phyloP scores from a whole-genome alignment of 164 flowering plant species.

The Vitis amurensis region DNA sequence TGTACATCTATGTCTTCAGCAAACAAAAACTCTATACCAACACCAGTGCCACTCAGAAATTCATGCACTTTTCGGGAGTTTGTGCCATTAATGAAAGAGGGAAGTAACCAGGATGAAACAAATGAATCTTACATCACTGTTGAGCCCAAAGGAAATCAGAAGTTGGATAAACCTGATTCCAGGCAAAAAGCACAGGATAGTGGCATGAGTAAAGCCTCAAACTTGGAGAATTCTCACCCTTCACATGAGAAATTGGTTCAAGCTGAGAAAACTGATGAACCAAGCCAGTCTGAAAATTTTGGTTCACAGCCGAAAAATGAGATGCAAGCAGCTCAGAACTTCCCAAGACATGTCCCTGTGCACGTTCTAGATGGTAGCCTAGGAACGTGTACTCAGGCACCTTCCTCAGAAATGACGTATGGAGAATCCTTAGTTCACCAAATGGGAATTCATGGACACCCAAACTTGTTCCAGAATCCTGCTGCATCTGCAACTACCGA shows the following conservation, averaged over 20 bases:
- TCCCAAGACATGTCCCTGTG: slow-evolving; percentile 71
- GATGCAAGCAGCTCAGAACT: slow-evolving; percentile 39
- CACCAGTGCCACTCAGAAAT: slow-evolving; percentile 22
- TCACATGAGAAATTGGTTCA: slow-evolving; percentile 25
- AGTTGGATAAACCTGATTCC: slow-evolving; percentile 22
- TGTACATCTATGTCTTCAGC: slow-evolving; percentile 43
- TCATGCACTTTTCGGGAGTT: slow-evolving; percentile 42
- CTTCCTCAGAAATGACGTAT: slow-evolving; percentile 27
- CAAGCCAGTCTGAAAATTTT: neutral
- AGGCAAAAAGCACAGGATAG: slow-evolving; percentile 29
- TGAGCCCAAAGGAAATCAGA: slow-evolving; percentile 25
- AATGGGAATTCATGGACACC: slow-evolving; percentile 25
- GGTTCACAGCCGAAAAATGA: slow-evolving; percentile 33
- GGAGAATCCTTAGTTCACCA: slow-evolving; percentile 42
- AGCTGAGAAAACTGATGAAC: slow-evolving; percentile 22
- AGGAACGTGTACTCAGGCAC: slow-evolving; percentile 30
- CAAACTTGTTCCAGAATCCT: slow-evolving; percentile 28
- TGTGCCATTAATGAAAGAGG: slow-evolving; percentile 41
- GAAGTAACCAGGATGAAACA: slow-evolving; percentile 18
- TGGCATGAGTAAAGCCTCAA: slow-evolving; percentile 24
- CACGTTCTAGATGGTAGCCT: slow-evolving; percentile 57
- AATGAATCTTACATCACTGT: slow-evolving; percentile 34
- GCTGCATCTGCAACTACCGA: slow-evolving; percentile 45
- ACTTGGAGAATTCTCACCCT: slow-evolving; percentile 18
- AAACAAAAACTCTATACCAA: slow-evolving; percentile 28